Conservation (phyloP, 148 eudicot species). For the Rhododendron williamsianum region DNA sequence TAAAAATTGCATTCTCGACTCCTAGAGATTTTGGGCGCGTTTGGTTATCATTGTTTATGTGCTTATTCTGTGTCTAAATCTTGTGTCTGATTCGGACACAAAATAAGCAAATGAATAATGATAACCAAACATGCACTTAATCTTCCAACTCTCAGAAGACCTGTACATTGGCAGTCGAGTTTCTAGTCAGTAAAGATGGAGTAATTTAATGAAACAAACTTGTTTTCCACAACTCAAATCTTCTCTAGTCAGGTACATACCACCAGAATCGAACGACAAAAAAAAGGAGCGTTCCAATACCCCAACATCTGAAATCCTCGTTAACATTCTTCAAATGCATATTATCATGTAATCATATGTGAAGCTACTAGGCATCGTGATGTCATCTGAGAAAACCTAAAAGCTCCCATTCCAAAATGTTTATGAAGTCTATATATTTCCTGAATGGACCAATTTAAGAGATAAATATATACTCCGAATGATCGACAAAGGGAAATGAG, state of each 20-base stretch:
- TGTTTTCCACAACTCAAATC: neutral
- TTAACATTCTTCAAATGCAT: neutral
- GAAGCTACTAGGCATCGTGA: neutral
- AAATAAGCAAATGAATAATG: neutral
- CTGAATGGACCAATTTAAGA: neutral
- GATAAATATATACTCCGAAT: neutral
- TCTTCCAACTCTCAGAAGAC: neutral
- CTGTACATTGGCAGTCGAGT: neutral
- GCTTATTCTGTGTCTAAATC: neutral
- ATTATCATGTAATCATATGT: neutral
- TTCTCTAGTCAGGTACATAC: neutral
- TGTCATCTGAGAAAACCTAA: neutral
- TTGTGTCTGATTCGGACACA: neutral
- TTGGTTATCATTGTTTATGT: neutral
- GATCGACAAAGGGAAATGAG: neutral
- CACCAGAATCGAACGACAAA: neutral
- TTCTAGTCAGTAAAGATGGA: neutral
- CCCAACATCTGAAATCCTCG: neutral
- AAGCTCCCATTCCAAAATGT: neutral
- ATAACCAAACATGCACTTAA: neutral
- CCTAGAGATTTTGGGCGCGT: neutral
- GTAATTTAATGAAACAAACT: neutral
- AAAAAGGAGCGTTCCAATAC: neutral
- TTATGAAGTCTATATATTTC: neutral
- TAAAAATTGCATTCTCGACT: neutral